Conservation (phyloP, 2,329 filamentous ascomycete species). For the Xylariales sp. region DNA sequence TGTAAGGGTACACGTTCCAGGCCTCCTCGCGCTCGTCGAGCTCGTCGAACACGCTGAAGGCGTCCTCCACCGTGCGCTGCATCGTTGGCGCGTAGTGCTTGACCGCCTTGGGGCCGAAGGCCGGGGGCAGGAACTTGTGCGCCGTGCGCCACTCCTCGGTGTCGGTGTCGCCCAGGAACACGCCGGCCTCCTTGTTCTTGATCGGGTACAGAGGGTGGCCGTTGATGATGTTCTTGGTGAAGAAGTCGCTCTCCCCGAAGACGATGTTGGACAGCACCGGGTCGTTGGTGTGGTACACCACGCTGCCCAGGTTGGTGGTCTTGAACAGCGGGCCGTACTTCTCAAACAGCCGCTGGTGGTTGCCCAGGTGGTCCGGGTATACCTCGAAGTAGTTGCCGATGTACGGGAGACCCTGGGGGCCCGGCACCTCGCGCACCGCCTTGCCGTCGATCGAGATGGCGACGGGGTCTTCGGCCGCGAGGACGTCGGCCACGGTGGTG, state of each 20-base stretch:
- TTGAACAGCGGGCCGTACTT: constrained; percentile 47
- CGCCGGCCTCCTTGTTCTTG: constrained; percentile 34
- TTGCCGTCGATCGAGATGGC: constrained; percentile 45
- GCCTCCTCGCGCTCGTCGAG: constrained; percentile 43
- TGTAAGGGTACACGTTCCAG: constrained; percentile 45
- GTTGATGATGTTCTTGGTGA: constrained; percentile 48
- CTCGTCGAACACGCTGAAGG: constrained; percentile 45
- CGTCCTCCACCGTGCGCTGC: constrained; percentile 47
- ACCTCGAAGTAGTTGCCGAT: constrained; percentile 51
- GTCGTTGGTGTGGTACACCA: constrained; percentile 46
- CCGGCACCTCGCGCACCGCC: constrained; percentile 43
- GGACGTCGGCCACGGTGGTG: constrained; percentile 28
- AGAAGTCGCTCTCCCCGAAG: constrained; percentile 46
- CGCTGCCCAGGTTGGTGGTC: constrained; percentile 47
- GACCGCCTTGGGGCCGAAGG: constrained; percentile 55
- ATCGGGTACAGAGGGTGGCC: constrained; percentile 41
- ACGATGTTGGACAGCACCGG: constrained; percentile 39
- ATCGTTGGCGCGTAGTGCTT: constrained; percentile 57
- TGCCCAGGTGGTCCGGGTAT: constrained; percentile 54
- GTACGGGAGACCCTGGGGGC: constrained; percentile 41
- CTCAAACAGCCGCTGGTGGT: constrained; percentile 49
- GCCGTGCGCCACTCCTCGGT: constrained; percentile 43
- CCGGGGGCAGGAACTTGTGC: constrained; percentile 60
- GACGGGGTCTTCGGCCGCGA: constrained; percentile 26
- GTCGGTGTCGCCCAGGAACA: constrained; percentile 47